Evolutionary conservation across 2,329 filamentous ascomycete genomes (phyloP).

Genomic region (Ophiostoma triangulosporum): DNA sequence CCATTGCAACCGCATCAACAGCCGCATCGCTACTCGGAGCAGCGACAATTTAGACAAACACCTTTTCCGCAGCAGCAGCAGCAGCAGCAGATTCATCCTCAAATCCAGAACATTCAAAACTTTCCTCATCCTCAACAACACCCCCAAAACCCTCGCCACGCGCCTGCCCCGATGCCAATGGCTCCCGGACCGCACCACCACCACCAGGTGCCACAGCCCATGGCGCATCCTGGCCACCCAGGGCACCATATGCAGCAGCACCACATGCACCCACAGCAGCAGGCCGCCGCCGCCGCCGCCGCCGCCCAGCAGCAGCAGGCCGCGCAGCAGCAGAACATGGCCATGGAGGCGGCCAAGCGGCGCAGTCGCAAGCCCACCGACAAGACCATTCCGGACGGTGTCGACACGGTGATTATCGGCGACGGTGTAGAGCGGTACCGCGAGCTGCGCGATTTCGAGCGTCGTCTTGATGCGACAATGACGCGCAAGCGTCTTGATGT

Average conservation of each 20-base stretch:
- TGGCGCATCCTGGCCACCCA: conserved; percentile 5
- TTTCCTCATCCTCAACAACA: conserved; percentile 3
- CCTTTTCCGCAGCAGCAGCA: background rate
- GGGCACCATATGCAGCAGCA: conserved; percentile 13
- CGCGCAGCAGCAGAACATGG: conserved; percentile 36
- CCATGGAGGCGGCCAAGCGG: conserved; percentile 58
- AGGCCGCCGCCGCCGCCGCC: conserved; percentile 26
- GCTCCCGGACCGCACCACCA: conserved; percentile 5
- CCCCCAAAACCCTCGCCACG: conserved; percentile 4
- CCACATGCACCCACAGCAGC: conserved; percentile 22
- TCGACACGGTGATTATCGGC: conserved; percentile 70
- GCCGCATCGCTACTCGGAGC: conserved; percentile 1
- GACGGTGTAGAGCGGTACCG: conserved; percentile 74
- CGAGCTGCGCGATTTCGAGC: conserved; percentile 73
- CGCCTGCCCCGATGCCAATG: conserved; percentile 8
- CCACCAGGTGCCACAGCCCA: conserved; percentile 4
- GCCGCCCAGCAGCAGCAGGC: conserved; percentile 37
- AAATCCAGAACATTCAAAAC: background rate
- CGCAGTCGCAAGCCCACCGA: conserved; percentile 85
- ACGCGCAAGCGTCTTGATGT: conserved; percentile 89
- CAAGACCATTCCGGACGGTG: conserved; percentile 82
- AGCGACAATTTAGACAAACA: background rate
- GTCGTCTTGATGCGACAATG: conserved; percentile 79
- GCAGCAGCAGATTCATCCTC: background rate
- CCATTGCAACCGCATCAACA: conserved; percentile 3